Conservation (phyloP, 441 rosid genomes). For the Adansonia rubrostipa region DNA sequence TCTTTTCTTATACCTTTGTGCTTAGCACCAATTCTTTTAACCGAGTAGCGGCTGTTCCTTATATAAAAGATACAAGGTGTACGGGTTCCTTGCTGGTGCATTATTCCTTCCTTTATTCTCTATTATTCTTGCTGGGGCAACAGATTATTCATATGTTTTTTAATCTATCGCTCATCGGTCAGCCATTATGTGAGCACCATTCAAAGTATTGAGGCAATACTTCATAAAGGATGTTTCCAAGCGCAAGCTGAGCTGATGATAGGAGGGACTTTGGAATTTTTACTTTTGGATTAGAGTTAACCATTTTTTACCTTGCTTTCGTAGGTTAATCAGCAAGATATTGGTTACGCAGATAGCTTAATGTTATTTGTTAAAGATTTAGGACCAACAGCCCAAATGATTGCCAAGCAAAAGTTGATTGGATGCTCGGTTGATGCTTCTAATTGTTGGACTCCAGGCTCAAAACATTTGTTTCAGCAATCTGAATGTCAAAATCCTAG, state of each 20-base stretch:
- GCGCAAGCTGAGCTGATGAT: not conserved
- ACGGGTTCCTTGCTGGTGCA: not conserved
- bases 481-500: conserved; percentile 23
- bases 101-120: not conserved
- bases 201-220: not conserved
- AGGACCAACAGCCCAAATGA: conserved; percentile 55
- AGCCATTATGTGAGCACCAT: not conserved
- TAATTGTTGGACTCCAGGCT: conserved; percentile 24
- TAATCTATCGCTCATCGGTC: not conserved
- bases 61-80: conserved; percentile 13
- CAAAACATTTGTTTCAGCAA: conserved; percentile 15
- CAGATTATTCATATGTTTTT: not conserved
- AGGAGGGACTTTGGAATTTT: not conserved
- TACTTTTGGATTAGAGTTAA: conserved; percentile 8
- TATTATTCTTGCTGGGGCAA: conserved; percentile 18
- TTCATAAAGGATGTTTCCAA: not conserved
- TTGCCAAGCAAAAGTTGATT: conserved; percentile 45
- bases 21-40: conserved; percentile 14
- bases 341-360: conserved; percentile 48
- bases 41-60: not conserved
- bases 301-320: conserved; percentile 1
- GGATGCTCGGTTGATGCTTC: conserved; percentile 31
- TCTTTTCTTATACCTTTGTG: not conserved
- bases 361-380: conserved; percentile 52
- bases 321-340: conserved; percentile 44